A percentile compares a stretch with the other conserved stretches of the same genome.
phyloP scores from a whole-genome alignment of 768 basidiomycete genomes.

The Lyophyllum decastes region DNA sequence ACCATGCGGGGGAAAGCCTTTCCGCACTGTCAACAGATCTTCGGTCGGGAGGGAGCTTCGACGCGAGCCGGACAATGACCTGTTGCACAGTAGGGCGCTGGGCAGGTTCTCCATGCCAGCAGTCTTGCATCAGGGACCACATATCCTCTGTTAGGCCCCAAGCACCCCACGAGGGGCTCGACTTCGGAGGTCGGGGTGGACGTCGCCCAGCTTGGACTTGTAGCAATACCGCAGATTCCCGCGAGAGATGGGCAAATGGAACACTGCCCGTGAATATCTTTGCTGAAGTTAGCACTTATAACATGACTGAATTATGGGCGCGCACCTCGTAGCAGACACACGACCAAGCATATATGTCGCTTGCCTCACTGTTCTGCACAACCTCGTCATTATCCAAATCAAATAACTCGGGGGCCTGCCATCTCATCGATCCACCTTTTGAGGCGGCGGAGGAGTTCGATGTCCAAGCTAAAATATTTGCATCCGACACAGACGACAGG shows the following conservation, averaged over 20 bases:
- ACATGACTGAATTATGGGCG: neutral
- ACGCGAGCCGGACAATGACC: neutral
- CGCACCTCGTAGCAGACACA: constrained; percentile 12
- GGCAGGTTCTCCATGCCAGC: constrained; percentile 21
- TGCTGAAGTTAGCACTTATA: neutral
- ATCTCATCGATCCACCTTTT: neutral
- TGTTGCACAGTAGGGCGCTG: constrained; percentile 12
- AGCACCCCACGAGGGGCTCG: constrained; percentile 2
- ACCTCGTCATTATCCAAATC: constrained; percentile 5
- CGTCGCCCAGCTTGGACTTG: constrained; percentile 16
- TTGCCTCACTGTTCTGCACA: constrained; percentile 15
- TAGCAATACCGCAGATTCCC: constrained; percentile 12
- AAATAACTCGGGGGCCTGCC: neutral
- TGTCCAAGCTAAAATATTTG: neutral
- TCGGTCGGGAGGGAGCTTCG: neutral
- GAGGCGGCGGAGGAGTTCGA: neutral
- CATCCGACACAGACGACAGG: neutral
- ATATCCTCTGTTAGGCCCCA: constrained; percentile 17
- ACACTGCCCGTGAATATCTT: constrained; percentile 1
- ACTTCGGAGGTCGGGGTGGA: constrained; percentile 16
- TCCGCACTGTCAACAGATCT: neutral
- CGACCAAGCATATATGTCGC: constrained; percentile 9
- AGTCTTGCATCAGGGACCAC: constrained; percentile 24
- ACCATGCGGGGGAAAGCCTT: neutral
- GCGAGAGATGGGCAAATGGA: neutral